Evolutionary conservation across 2,329 filamentous ascomycete species (phyloP).

Genomic region (Colletotrichum truncatum): DNA sequence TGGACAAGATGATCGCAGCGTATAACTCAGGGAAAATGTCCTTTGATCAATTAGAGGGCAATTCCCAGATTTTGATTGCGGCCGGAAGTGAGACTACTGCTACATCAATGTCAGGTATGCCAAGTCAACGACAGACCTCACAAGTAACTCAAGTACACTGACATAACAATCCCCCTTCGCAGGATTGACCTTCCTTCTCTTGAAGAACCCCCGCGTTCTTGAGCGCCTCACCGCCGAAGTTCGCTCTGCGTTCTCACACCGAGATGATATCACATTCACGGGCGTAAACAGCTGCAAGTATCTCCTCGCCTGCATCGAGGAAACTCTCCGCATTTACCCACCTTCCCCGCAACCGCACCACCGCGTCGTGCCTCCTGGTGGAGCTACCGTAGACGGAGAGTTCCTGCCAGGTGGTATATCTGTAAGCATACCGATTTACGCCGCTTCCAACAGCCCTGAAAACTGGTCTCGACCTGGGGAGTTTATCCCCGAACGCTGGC

Average conservation of each 20-base stretch:
- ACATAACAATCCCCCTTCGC: too few species aligned
- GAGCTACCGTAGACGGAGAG: constrained; percentile 28
- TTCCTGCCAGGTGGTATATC: constrained; percentile 43
- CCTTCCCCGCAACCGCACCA: constrained; percentile 24
- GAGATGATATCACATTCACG: constrained; percentile 24
- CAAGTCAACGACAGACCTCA: too few species aligned
- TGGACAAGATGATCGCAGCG: neutral
- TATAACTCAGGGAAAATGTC: constrained; percentile 8
- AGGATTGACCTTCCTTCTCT: constrained; percentile 37
- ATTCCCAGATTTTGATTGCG: constrained; percentile 33
- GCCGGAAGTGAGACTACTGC: constrained; percentile 45
- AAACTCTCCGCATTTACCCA: constrained; percentile 35
- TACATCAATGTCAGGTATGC: constrained; percentile 40
- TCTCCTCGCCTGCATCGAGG: constrained; percentile 36
- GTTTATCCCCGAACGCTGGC: constrained; percentile 58
- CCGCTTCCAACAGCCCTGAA: neutral
- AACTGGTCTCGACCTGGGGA: constrained; percentile 54
- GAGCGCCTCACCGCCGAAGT: constrained; percentile 44
- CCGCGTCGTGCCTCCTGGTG: neutral
- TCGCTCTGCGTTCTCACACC: constrained; percentile 6
- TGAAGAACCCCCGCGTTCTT: constrained; percentile 38
- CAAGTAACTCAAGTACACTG: too few species aligned
- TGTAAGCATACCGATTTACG: constrained; percentile 39
- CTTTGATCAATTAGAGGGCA: constrained; percentile 20
- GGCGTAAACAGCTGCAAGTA: constrained; percentile 32